A percentile compares a stretch with the other conserved stretches of the same genome.
Conservation (phyloP, 163 green algal genomes). For the Coccomyxa subellipsoidea region DNA sequence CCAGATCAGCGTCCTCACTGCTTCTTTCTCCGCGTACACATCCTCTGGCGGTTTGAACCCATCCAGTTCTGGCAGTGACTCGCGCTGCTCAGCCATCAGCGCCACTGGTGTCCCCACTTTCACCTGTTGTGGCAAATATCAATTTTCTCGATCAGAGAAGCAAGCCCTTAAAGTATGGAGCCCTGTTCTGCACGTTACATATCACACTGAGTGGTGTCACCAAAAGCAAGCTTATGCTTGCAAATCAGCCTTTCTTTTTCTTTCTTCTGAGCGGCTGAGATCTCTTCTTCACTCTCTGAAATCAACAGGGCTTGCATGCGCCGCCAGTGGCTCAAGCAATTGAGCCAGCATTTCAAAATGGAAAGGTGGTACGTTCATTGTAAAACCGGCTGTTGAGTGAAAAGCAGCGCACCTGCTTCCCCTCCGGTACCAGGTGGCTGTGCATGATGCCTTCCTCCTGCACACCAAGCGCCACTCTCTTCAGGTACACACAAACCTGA, state of each 20-base stretch:
- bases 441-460: conserved; percentile 16
- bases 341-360: too few relatives aligned
- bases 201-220: too few relatives aligned
- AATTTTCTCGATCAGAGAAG: too few relatives aligned
- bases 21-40: not conserved
- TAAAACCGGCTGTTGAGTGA: not conserved
- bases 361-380: too few relatives aligned
- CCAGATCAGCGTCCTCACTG: conserved; percentile 3
- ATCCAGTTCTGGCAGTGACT: not conserved
- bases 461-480: not conserved
- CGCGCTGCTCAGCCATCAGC: conserved; percentile 1
- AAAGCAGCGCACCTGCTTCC: not conserved
- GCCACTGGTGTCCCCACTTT: conserved; percentile 4
- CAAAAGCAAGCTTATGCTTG: too few relatives aligned
- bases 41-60: not conserved
- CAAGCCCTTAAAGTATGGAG: too few relatives aligned
- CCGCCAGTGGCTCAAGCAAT: too few relatives aligned
- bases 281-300: too few relatives aligned
- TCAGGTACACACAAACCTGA: not conserved
- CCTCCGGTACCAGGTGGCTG: conserved; percentile 7
- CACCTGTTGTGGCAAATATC: not conserved
- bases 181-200: too few relatives aligned
- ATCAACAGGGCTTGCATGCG: too few relatives aligned
- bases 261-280: too few relatives aligned
- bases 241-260: too few relatives aligned